A percentile compares a stretch with the other conserved stretches of the same genome.
Evolutionary conservation across 83 land plant species (phyloP).

Genomic region (Diphasiastrum complanatum): DNA sequence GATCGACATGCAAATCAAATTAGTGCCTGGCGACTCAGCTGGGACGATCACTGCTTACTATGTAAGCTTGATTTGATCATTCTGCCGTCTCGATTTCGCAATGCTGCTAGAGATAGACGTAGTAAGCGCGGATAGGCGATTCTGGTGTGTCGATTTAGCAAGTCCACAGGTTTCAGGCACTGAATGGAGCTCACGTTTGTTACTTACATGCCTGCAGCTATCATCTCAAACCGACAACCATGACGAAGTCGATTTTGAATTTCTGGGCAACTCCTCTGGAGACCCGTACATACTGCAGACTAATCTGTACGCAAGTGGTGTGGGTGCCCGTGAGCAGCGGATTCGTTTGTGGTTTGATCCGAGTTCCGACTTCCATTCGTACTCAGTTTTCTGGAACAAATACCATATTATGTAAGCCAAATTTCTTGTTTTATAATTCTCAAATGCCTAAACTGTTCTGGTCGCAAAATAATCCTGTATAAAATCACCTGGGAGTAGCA

Average conservation of each 20-base stretch:
- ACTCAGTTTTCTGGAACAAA: constrained; percentile 40
- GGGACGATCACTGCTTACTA: constrained; percentile 49
- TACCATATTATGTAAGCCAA: constrained; percentile 34
- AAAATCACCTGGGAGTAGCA: too few species aligned
- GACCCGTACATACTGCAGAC: constrained; percentile 43
- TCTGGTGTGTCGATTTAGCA: neutral
- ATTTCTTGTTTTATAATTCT: neutral
- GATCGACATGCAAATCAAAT: constrained; percentile 41
- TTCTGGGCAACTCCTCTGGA: constrained; percentile 42
- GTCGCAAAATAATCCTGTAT: too few species aligned
- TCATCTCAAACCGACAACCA: constrained; percentile 29
- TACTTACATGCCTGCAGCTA: constrained; percentile 6
- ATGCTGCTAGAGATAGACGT: neutral
- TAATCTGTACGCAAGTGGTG: constrained; percentile 40
- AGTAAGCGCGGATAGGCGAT: constrained; percentile 1
- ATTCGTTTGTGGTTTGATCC: constrained; percentile 52
- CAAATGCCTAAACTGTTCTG: constrained; percentile 5
- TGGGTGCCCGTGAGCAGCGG: constrained; percentile 42
- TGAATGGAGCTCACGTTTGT: too few species aligned
- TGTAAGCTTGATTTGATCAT: constrained; percentile 22
- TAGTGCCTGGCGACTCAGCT: constrained; percentile 47
- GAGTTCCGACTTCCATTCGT: constrained; percentile 36
- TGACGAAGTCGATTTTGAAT: constrained; percentile 58
- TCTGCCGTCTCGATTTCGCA: neutral
- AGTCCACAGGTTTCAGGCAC: too few species aligned